Base-by-base conservation (phyloP, 2,329 filamentous ascomycete genomes). In the Beauveria bassiana region DNA sequence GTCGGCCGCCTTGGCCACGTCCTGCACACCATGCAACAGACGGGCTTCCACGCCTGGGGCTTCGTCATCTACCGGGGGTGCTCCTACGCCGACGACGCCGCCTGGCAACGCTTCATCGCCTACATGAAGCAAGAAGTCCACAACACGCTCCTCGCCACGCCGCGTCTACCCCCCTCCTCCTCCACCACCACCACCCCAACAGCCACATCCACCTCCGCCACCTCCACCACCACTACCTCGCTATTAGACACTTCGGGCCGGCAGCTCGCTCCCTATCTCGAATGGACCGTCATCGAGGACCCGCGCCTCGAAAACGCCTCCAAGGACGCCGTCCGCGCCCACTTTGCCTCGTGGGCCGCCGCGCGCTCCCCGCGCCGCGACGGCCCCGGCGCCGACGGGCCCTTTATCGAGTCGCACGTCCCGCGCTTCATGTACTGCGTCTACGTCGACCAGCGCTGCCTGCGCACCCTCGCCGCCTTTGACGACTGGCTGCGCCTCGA, bases 371-470 rank as follows among this genome's bases (percentile, higher is more conserved):
- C 45, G 2, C 31, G 28, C 28, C 51, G 51, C 45, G 59, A 61
- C 59, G 52, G 52, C 9, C 59, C 59, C 28, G 58, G 58, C 49
- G 58, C 58, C 24, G 58, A 60, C 58, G 58, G 58, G 40, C 58
- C 58, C 12, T 60, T 60, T 28, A 60, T 60, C 58, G 58, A 60
- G 58, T 51, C 52, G 34, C 46, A 56, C 46, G 52, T 56, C 22
- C 59, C 59, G 52, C 59, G 59, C 45, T 62, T 62, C 60, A 57
- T 57, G 53, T 57, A 62, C 53, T 62, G 60, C 53, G 52, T 62
- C 8, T 53, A 52, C 53, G 20, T 62, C 10, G 60, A 62, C 53
- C 24, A 34, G 38, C 45, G 46, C 46, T 62, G 60, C 40, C 53
- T 58, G 45, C 45, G 46, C 46, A 62, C 60, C 12, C 60, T 62